Percentiles rank a stretch among this genome's conserved stretches.
These are phyloP conservation scores for Psophocarpus tetragonolobus DNA, from an alignment of 306 rosid genomes.

Conservation along the genomic window DNA sequence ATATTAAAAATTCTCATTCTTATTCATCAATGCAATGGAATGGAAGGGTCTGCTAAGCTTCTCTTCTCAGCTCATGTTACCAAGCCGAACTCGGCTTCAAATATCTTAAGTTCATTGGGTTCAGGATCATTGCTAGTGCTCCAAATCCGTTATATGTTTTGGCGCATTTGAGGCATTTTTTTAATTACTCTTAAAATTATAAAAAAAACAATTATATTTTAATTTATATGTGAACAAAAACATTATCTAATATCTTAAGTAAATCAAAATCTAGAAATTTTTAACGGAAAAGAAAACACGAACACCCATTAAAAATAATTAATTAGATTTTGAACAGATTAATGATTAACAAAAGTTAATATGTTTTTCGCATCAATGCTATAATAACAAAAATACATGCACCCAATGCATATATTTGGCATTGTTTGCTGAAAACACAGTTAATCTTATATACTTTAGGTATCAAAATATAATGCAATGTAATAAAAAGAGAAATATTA, in stretches of 20 bases:
- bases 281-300: no score
- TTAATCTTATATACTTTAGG: no score
- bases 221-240: not conserved
- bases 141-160: not conserved
- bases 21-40: not conserved
- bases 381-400: no score
- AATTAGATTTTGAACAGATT: no score
- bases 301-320: no score
- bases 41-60: not conserved
- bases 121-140: not conserved
- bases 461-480: no score
- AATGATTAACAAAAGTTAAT: no score
- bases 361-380: no score
- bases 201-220: not conserved
- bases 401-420: no score
- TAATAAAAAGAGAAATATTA: not conserved
- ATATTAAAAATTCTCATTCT: not conserved
- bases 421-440: no score
- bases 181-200: not conserved
- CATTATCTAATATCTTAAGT: no score
- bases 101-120: not conserved
- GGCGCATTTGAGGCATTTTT: not conserved
- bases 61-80: not conserved
- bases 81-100: slow-evolving; percentile 1
- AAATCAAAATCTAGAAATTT: no score